phyloP scores from a whole-genome alignment of 306 rosid genomes.

The Quercus bicolor region DNA sequence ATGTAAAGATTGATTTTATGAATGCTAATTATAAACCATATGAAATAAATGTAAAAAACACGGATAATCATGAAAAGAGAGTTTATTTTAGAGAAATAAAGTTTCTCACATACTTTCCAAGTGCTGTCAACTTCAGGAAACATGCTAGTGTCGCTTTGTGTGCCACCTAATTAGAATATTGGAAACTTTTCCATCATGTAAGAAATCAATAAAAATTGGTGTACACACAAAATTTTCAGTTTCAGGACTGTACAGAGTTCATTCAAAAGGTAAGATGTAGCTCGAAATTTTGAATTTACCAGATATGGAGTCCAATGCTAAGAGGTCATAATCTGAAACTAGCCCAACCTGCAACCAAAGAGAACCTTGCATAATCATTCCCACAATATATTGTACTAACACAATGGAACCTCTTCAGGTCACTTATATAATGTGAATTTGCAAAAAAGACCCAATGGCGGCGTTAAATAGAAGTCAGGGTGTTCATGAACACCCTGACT shows the following conservation, averaged over 20 bases:
- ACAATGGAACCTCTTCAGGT: not conserved
- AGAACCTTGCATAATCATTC: conserved; percentile 25
- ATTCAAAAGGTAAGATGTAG: not conserved
- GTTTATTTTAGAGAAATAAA: not conserved
- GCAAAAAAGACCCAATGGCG: not conserved
- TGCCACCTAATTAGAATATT: conserved; percentile 52
- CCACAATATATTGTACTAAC: not conserved
- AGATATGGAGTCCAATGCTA: conserved; percentile 87
- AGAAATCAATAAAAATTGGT: not conserved
- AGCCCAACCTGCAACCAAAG: conserved; percentile 76
- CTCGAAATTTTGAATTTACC: conserved; percentile 35
- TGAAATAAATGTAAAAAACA: conserved; percentile 4
- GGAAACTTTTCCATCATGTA: not conserved
- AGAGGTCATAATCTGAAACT: conserved; percentile 89
- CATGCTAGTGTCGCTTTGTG: conserved; percentile 56
- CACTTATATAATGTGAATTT: not conserved
- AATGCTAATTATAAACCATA: not conserved
- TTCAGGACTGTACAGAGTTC: not conserved
- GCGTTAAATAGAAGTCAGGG: too few relatives aligned
- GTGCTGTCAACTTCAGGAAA: conserved; percentile 88
- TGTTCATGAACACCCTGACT: too few relatives aligned
- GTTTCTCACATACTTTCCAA: conserved; percentile 69
- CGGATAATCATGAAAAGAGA: conserved; percentile 7
- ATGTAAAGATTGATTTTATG: not conserved
- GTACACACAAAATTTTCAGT: not conserved